Base-by-base conservation (phyloP, 331 rosid genomes). In the Malus hybrid region DNA sequence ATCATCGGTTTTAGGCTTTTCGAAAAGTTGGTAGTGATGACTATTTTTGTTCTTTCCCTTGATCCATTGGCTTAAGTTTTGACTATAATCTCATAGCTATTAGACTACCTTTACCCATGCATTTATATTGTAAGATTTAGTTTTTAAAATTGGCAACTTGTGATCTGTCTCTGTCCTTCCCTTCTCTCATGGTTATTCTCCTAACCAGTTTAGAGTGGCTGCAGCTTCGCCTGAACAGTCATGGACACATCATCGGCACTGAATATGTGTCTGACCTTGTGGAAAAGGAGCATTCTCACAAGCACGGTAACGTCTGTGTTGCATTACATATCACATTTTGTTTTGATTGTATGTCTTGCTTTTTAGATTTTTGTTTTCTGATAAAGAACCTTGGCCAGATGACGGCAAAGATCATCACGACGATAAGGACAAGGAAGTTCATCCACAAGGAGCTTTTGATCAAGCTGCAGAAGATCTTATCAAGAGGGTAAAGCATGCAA, bases 241-340 rank as follows among this genome's bases (percentile, higher is more conserved):
- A 86, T 65, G 99, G 99, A 33, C 88, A 86, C 19, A 95, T 92
- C 79, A 82, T 89, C 15, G 99, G 99, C 86, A 90, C 97, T 30
- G 97, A 92, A 79, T 95, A 90, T 85, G 4, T 95, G 78, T 90
- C 97, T 80, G 99, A 95, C 85, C 99, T 95, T 64, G 99, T 95
- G 63, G 97, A 95, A 81, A 95, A 85, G 86, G 97, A 83, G 76
- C 93, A 94, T 77, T 39, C 61, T 62, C 85, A 94, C 79, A 83
- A 84, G 18, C 93, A 89, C 57, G 97, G 99, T 95, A 95, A 83
- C 29, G 44, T 11, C 44, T 70, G 79, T 73, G 20, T 65, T 74
- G 24, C 55, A 72, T 33, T 22, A 8, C 7, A 19, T 22, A 33
- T 14, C 75, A 5, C 14, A 57, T 32, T 75, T 48, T 48, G 10